A percentile compares a stretch with the other conserved stretches of the same genome.
Conservation (phyloP, 2,329 filamentous ascomycete genomes). For the Neocatenulostroma microsporum region DNA sequence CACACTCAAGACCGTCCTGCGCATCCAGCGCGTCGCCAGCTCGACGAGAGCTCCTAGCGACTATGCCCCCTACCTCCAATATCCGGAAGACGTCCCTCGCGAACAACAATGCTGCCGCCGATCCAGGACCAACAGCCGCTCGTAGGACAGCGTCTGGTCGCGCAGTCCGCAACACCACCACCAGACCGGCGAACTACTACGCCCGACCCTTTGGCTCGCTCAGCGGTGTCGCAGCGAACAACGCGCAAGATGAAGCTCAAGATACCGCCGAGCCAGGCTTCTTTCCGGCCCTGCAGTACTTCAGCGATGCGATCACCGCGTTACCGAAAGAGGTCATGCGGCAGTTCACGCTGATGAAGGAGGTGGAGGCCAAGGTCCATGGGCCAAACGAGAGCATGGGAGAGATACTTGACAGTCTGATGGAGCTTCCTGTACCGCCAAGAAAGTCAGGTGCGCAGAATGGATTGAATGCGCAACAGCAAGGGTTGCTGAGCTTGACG, state of each 20-base stretch:
- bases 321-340: conserved; percentile 91
- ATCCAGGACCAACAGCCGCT: too few species aligned
- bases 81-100: conserved; percentile 9
- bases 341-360: conserved; percentile 91
- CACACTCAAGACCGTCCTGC: too few species aligned
- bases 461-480: conserved; percentile 6
- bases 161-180: conserved; percentile 39
- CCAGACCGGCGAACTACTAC: conserved; percentile 45
- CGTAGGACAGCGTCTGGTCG: conserved; percentile 35
- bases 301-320: conserved; percentile 85
- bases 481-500: conserved; percentile 30
- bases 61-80: conserved; percentile 14
- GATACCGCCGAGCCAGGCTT: conserved; percentile 40
- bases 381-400: conserved; percentile 76
- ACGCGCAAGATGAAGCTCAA: conserved; percentile 15
- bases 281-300: conserved; percentile 62
- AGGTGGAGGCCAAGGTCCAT: conserved; percentile 95
- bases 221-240: conserved; percentile 26
- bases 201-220: conserved; percentile 40
- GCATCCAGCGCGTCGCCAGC: conserved; percentile 10
- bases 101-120: too few species aligned
- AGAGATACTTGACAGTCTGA: conserved; percentile 51
- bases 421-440: conserved; percentile 38
- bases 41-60: too few species aligned
- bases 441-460: conserved; percentile 13